These are phyloP conservation scores for Capronia coronata DNA, from an alignment of 2,329 filamentous ascomycete genomes.

Conservation along the genomic window DNA sequence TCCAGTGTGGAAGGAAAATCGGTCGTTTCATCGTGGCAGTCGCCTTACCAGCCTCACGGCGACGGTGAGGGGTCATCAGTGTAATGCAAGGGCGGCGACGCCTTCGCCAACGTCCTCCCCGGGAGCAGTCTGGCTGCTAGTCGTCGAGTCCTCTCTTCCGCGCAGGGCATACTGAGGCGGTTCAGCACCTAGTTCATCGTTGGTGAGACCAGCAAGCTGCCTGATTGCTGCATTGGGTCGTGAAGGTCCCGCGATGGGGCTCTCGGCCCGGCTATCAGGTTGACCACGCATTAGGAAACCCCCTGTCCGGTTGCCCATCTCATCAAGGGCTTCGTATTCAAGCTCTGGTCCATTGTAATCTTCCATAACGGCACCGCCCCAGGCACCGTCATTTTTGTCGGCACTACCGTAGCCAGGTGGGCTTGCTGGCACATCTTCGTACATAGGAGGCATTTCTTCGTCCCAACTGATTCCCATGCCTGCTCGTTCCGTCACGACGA, in stretches of 20 bases:
- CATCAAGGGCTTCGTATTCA: slow-evolving; percentile 44
- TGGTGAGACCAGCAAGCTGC: slow-evolving; percentile 17
- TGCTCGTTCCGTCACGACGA: slow-evolving; percentile 72
- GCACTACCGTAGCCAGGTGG: slow-evolving; percentile 62
- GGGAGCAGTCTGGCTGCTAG: not conserved
- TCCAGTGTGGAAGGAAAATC: not conserved
- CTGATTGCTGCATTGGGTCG: slow-evolving; percentile 6
- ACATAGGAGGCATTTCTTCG: slow-evolving; percentile 87
- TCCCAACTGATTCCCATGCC: slow-evolving; percentile 95
- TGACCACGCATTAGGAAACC: slow-evolving; percentile 14
- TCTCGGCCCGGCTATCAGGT: slow-evolving; percentile 1
- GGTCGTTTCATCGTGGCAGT: not conserved
- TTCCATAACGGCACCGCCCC: slow-evolving; percentile 38
- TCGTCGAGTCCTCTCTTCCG: slow-evolving; percentile 2
- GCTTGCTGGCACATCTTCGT: slow-evolving; percentile 83
- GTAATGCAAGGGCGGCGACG: slow-evolving; percentile 5
- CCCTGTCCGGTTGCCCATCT: slow-evolving; percentile 34
- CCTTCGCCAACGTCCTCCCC: slow-evolving; percentile 23
- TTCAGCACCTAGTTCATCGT: slow-evolving; percentile 27
- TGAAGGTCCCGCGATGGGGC: slow-evolving; percentile 13
- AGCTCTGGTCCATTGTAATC: slow-evolving; percentile 43
- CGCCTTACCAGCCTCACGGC: not conserved
- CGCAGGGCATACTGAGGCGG: slow-evolving; percentile 18
- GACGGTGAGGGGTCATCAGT: not conserved
- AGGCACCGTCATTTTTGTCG: slow-evolving; percentile 34